Percentiles rank a stretch among this genome's conserved stretches.
These are phyloP conservation scores for Ceratocystis huliohia DNA, from an alignment of 2,329 filamentous ascomycete genomes.

Conservation along the genomic window DNA sequence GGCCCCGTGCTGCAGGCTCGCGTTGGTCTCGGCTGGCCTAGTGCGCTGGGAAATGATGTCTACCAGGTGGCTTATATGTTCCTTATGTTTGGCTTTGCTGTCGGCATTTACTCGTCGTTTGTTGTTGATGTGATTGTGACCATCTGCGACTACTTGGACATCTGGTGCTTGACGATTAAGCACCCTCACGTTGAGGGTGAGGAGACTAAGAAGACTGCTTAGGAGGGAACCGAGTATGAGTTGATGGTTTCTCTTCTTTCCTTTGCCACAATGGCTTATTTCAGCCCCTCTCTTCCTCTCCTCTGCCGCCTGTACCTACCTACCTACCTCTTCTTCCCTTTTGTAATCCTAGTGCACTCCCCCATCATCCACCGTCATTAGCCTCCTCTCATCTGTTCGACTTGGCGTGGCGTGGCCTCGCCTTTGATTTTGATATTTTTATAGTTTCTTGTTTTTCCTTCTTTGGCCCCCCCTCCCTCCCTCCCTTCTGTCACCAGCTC, in stretches of 20 bases:
- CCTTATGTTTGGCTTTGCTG: slow-evolving; percentile 65
- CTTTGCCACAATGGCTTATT: background rate
- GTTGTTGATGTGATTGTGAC: slow-evolving; percentile 94
- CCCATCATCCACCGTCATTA: background rate
- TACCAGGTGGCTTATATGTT: slow-evolving; percentile 91
- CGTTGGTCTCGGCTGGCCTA: slow-evolving; percentile 60
- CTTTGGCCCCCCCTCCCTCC: background rate
- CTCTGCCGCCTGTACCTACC: background rate
- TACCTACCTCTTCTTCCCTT: background rate
- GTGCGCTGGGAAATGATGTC: slow-evolving; percentile 57
- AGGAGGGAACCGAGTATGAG: slow-evolving; percentile 3
- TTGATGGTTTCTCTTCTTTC: background rate
- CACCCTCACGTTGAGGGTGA: slow-evolving; percentile 46
- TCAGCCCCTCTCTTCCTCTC: background rate
- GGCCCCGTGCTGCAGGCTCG: slow-evolving; percentile 53
- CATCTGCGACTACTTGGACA: slow-evolving; percentile 95
- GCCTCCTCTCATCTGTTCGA: background rate
- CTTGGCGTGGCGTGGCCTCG: too few relatives aligned
- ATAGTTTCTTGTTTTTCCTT: background rate
- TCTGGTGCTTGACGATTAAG: slow-evolving; percentile 98
- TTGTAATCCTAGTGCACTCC: background rate
- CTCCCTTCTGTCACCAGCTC: background rate
- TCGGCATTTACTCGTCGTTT: slow-evolving; percentile 95
- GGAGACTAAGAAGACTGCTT: slow-evolving; percentile 33
- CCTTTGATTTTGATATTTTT: background rate